A percentile compares a stretch with the other conserved stretches of the same genome.
Conservation (phyloP, 352 stramenopile species). For the Phytophthora pisi region DNA sequence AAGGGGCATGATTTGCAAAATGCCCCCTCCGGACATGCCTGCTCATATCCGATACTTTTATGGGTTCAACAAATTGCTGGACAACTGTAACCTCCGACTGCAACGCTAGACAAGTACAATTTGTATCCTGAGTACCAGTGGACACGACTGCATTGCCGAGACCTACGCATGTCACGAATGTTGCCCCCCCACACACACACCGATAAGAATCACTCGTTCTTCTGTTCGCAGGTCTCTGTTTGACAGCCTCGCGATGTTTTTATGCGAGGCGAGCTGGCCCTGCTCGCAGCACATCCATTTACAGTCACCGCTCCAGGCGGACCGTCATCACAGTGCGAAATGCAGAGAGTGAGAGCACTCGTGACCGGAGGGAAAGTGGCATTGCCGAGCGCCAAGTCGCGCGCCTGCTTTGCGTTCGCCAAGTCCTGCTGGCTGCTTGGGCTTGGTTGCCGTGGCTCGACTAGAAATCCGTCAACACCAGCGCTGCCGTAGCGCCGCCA, state of each 20-base stretch:
- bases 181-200: too few relatives aligned
- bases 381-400: neutral
- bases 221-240: too few relatives aligned
- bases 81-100: neutral
- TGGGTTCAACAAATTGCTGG: neutral
- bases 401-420: neutral
- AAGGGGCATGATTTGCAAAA: too few relatives aligned
- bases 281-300: neutral
- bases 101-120: too few relatives aligned
- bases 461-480: neutral
- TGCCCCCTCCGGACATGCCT: too few relatives aligned
- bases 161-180: too few relatives aligned
- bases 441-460: neutral
- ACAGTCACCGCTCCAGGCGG: neutral
- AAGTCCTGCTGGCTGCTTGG: neutral
- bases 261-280: neutral
- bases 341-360: neutral
- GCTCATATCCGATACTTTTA: neutral
- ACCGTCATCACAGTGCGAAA: neutral
- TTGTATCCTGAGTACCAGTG: too few relatives aligned
- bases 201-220: too few relatives aligned
- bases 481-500: neutral
- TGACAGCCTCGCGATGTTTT: neutral
- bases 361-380: constrained; percentile 1
- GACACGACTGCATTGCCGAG: too few relatives aligned